Percentiles rank a stretch among this genome's conserved stretches.
These are phyloP conservation scores for Yamadazyma mexicana DNA, from an alignment of 1,139 yeast species.

Conservation along the genomic window DNA sequence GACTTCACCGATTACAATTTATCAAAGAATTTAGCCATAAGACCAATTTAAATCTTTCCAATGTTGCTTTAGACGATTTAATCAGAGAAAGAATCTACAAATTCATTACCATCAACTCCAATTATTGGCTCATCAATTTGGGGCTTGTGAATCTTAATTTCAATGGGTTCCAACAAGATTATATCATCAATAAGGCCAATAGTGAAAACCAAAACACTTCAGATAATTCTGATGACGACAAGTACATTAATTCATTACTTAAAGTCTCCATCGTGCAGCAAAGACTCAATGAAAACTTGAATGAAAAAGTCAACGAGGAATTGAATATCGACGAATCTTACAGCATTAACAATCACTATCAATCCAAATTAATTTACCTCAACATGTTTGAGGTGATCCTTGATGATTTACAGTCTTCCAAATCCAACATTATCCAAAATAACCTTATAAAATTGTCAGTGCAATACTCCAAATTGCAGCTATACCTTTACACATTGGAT, in stretches of 20 bases:
- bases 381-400: conserved; percentile 47
- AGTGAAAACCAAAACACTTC: conserved; percentile 16
- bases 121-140: conserved; percentile 44
- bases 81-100: conserved; percentile 48
- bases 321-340: conserved; percentile 9
- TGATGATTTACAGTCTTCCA: conserved; percentile 26
- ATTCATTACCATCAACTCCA: conserved; percentile 44
- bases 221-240: conserved; percentile 22
- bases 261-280: conserved; percentile 44
- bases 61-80: conserved; percentile 31
- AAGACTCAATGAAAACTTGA: conserved; percentile 42
- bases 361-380: conserved; percentile 36
- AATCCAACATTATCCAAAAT: conserved; percentile 19
- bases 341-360: conserved; percentile 14
- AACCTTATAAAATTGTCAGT: conserved; percentile 34
- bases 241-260: conserved; percentile 40
- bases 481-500: conserved; percentile 36
- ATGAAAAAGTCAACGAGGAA: conserved; percentile 14
- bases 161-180: conserved; percentile 45
- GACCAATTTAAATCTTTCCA: conserved; percentile 36
- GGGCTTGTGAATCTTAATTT: conserved; percentile 41
- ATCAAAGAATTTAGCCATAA: conserved; percentile 47
- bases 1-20: conserved; percentile 45
- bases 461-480: conserved; percentile 42
- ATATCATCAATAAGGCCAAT: conserved; percentile 38